These are phyloP conservation scores for Tilletia caries DNA, from an alignment of 1,284 basidiomycete genomes.

Conservation along the genomic window DNA sequence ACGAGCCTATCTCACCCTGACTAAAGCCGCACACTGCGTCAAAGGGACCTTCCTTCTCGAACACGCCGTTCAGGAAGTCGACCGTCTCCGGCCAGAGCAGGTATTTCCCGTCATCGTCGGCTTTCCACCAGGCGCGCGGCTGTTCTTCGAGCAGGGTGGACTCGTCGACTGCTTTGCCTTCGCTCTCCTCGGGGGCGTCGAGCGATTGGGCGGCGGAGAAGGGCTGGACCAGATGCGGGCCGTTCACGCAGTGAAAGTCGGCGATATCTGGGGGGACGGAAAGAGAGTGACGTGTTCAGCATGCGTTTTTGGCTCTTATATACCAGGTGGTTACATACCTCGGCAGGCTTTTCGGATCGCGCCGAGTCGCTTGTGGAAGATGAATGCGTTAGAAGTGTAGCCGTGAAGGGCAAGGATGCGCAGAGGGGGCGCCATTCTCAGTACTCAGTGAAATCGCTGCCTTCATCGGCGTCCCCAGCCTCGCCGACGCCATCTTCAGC, in stretches of 20 bases:
- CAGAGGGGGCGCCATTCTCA: constrained; percentile 15
- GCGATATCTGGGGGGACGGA: constrained; percentile 33
- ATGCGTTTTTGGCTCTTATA: background rate
- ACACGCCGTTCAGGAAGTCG: constrained; percentile 32
- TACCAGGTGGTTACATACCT: constrained; percentile 13
- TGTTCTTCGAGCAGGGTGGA: constrained; percentile 47
- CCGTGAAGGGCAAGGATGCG: constrained; percentile 48
- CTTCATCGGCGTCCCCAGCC: background rate
- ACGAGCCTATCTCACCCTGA: constrained; percentile 23
- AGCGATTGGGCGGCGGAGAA: constrained; percentile 37
- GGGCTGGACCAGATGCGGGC: constrained; percentile 44
- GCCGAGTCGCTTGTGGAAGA: constrained; percentile 36
- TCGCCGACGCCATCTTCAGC: background rate
- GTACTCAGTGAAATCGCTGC: background rate
- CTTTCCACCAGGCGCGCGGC: constrained; percentile 50
- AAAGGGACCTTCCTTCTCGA: constrained; percentile 44
- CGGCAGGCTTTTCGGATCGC: constrained; percentile 47
- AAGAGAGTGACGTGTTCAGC: background rate
- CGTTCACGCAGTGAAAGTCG: constrained; percentile 48
- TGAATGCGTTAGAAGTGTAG: constrained; percentile 48
- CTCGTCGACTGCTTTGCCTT: constrained; percentile 33
- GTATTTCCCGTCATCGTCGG: constrained; percentile 38
- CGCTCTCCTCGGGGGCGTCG: constrained; percentile 37
- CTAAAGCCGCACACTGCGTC: constrained; percentile 50
- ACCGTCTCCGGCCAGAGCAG: constrained; percentile 39